These are phyloP conservation scores for Fomitopsis pinicola DNA, from an alignment of 1,284 basidiomycete genomes.

Conservation along the genomic window DNA sequence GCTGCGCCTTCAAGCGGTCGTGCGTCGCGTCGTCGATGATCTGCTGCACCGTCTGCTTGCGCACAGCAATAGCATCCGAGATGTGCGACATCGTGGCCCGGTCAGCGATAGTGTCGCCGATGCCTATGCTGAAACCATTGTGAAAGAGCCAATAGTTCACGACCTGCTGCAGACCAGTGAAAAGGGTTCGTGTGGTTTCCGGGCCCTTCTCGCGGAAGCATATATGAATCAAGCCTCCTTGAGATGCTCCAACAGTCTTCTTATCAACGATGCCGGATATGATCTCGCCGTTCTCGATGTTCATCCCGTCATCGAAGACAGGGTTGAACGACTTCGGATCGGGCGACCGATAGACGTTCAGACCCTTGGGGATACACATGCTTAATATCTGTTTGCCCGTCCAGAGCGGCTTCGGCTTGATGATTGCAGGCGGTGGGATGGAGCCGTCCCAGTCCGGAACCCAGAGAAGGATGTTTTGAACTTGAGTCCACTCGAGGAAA, in stretches of 20 bases:
- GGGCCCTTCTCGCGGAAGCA: constrained; percentile 98
- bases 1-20: constrained; percentile 81
- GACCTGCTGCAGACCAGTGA: constrained; percentile 91
- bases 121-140: constrained; percentile 98
- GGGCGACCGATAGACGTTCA: constrained; percentile 85
- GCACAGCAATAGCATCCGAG: constrained; percentile 77
- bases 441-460: constrained; percentile 96
- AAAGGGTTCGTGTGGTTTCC: constrained; percentile 87
- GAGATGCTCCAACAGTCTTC: constrained; percentile 94
- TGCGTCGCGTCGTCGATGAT: constrained; percentile 79
- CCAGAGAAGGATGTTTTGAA: constrained; percentile 98
- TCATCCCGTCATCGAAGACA: constrained; percentile 88
- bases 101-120: constrained; percentile 98
- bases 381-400: constrained; percentile 96
- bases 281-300: constrained; percentile 97
- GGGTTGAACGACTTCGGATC: constrained; percentile 82
- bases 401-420: constrained; percentile 98
- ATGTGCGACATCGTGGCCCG: constrained; percentile 85
- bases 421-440: constrained; percentile 89
- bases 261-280: constrained; percentile 96
- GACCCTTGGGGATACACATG: constrained; percentile 91
- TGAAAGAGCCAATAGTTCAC: constrained; percentile 99
- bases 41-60: constrained; percentile 71
- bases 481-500: constrained; percentile 90
- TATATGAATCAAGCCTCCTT: constrained; percentile 94